phyloP scores from a whole-genome alignment of 371 early-diverging fungal genomes.

The Mortierella sp. region DNA sequence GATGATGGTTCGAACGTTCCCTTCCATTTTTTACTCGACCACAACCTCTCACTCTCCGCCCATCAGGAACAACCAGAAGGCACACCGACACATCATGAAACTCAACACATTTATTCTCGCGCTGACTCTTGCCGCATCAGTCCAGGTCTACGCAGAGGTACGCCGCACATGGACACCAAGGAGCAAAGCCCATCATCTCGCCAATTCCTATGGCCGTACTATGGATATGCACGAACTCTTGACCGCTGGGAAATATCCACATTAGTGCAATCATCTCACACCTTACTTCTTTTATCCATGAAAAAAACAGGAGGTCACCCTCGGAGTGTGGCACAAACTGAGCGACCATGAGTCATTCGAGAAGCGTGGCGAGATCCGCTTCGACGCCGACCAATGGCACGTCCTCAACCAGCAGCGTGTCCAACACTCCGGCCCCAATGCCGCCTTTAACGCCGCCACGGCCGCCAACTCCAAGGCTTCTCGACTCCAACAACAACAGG shows the following conservation, averaged over 20 bases:
- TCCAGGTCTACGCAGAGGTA: slow-evolving; percentile 55
- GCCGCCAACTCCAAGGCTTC: slow-evolving; percentile 12
- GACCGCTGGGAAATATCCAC: background rate
- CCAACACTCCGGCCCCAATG: slow-evolving; percentile 16
- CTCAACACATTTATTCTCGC: slow-evolving; percentile 40
- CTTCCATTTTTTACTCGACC: background rate
- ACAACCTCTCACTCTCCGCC: background rate
- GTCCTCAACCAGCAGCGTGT: slow-evolving; percentile 13
- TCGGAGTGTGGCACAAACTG: slow-evolving; percentile 52
- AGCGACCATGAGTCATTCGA: slow-evolving; percentile 53
- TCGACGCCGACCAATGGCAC: slow-evolving; percentile 42
- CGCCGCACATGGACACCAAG: background rate
- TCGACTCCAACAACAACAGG: slow-evolving; percentile 23
- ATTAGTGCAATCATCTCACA: background rate
- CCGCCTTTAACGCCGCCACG: slow-evolving; percentile 15
- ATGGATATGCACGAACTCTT: background rate
- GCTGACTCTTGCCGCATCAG: slow-evolving; percentile 43
- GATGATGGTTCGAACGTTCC: background rate
- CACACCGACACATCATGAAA: slow-evolving; percentile 27
- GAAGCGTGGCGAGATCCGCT: slow-evolving; percentile 52
- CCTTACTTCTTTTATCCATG: background rate
- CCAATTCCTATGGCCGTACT: background rate
- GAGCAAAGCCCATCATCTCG: background rate
- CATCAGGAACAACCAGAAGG: slow-evolving; percentile 5
- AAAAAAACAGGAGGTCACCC: slow-evolving; percentile 38